phyloP scores from a whole-genome alignment of 2,329 filamentous ascomycete species.

The Alternaria triticina region DNA sequence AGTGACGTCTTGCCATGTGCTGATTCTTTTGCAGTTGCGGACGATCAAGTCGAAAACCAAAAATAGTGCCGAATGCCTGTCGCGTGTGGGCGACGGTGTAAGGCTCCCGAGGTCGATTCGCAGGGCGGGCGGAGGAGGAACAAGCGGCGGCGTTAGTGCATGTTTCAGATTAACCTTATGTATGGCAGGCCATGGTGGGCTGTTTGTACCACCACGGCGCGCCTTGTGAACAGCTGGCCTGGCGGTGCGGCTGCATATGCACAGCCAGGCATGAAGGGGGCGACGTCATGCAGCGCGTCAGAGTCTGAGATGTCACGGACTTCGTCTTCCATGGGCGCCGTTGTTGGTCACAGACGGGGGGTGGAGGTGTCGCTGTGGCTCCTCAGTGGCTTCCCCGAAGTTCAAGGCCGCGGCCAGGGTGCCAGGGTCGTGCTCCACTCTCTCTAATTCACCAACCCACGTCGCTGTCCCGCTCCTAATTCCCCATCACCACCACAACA shows the following conservation, averaged over 20 bases:
- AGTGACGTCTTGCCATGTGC: not conserved
- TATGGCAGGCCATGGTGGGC: constrained; percentile 11
- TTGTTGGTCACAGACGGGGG: not conserved
- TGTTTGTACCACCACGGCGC: constrained; percentile 11
- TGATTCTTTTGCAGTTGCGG: not conserved
- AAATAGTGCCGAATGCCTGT: not conserved
- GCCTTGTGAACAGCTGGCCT: constrained; percentile 15
- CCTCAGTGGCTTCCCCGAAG: constrained; percentile 13
- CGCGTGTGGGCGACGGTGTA: not conserved
- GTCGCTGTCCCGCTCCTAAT: constrained; percentile 15
- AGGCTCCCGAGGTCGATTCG: constrained; percentile 9
- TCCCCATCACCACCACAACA: constrained; percentile 11
- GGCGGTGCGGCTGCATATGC: constrained; percentile 2
- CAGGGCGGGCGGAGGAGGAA: constrained; percentile 4
- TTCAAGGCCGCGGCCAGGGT: constrained; percentile 11
- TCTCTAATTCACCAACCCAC: constrained; percentile 20
- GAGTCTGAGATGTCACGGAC: not conserved
- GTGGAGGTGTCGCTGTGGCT: constrained; percentile 9
- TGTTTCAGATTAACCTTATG: constrained; percentile 27
- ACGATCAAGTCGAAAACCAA: not conserved
- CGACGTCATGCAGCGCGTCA: constrained; percentile 2
- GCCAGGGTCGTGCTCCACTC: constrained; percentile 16
- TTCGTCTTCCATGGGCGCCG: not conserved
- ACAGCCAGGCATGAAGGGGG: not conserved
- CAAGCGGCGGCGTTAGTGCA: constrained; percentile 17